Evolutionary conservation across 805 yeast genomes (phyloP).

Genomic region (Lipomyces japonicus): DNA sequence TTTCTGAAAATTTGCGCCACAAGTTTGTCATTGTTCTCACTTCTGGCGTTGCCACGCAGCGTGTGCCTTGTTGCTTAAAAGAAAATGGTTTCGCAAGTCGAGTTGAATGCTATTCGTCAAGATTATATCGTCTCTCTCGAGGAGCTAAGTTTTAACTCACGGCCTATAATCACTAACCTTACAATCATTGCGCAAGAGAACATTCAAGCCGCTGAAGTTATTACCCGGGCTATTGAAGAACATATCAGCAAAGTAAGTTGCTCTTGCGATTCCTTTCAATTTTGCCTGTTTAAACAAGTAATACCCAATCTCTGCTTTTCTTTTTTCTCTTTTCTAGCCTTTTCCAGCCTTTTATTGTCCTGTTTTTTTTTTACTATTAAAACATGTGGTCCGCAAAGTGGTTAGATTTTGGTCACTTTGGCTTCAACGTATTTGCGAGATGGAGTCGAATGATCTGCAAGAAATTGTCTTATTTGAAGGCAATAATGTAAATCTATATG

Average conservation of each 20-base stretch:
- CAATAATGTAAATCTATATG: too few species aligned
- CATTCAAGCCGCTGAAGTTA: conserved; percentile 67
- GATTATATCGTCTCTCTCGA: conserved; percentile 70
- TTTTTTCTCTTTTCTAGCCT: neutral
- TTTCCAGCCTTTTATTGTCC: neutral
- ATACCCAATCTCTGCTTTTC: neutral
- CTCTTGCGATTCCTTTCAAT: neutral
- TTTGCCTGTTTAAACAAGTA: neutral
- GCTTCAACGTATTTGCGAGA: too few species aligned
- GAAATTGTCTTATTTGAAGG: too few species aligned
- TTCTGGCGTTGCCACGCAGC: too few species aligned
- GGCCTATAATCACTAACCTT: conserved; percentile 81
- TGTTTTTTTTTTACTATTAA: neutral
- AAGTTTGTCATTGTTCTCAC: too few species aligned
- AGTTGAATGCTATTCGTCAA: conserved; percentile 42
- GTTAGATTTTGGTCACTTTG: too few species aligned
- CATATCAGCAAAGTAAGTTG: conserved; percentile 58
- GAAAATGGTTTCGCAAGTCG: conserved; percentile 23
- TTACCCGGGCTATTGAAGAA: conserved; percentile 67
- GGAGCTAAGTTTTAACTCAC: conserved; percentile 80
- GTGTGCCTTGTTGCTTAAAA: too few species aligned
- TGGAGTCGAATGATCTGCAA: too few species aligned
- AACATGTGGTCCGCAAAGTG: too few species aligned
- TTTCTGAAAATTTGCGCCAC: too few species aligned
- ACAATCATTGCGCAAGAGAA: conserved; percentile 87